Conservation (phyloP, 1,284 basidiomycete genomes). For the Porphyrellus sp. region DNA sequence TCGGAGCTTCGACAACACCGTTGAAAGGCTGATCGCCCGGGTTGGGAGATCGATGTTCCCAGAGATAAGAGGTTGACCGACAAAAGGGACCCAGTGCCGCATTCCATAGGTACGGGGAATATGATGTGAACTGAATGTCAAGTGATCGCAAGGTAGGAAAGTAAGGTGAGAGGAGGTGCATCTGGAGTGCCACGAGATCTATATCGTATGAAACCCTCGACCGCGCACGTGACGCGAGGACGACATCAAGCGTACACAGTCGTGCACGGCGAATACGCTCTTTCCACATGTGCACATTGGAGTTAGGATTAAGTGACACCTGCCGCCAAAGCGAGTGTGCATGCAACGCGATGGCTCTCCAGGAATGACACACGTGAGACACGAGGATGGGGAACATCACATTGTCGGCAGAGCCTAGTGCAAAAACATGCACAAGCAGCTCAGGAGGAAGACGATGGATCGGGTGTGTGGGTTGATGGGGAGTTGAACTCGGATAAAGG, state of each 20-base stretch:
- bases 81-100: slow-evolving; percentile 52
- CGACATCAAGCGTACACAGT: slow-evolving; percentile 56
- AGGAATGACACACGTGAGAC: slow-evolving; percentile 62
- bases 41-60: slow-evolving; percentile 24
- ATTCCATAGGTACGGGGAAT: slow-evolving; percentile 63
- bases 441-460: slow-evolving; percentile 58
- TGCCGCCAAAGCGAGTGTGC: slow-evolving; percentile 60
- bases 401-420: slow-evolving; percentile 54
- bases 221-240: slow-evolving; percentile 38
- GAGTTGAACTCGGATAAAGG: slow-evolving; percentile 21
- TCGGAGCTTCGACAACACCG: slow-evolving; percentile 33
- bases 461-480: slow-evolving; percentile 37
- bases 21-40: slow-evolving; percentile 6
- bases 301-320: slow-evolving; percentile 44
- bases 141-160: slow-evolving; percentile 59
- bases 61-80: slow-evolving; percentile 29
- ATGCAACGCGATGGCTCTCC: slow-evolving; percentile 56
- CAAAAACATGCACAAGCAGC: slow-evolving; percentile 58
- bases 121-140: slow-evolving; percentile 51
- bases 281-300: slow-evolving; percentile 51
- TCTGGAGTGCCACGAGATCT: slow-evolving; percentile 53
- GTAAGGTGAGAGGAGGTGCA: slow-evolving; percentile 52
- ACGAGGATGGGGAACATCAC: slow-evolving; percentile 52
- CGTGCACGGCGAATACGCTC: slow-evolving; percentile 56
- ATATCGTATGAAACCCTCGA: slow-evolving; percentile 36